Conservation (phyloP, 164 flowering plant species). For the Sextonia rubra region DNA sequence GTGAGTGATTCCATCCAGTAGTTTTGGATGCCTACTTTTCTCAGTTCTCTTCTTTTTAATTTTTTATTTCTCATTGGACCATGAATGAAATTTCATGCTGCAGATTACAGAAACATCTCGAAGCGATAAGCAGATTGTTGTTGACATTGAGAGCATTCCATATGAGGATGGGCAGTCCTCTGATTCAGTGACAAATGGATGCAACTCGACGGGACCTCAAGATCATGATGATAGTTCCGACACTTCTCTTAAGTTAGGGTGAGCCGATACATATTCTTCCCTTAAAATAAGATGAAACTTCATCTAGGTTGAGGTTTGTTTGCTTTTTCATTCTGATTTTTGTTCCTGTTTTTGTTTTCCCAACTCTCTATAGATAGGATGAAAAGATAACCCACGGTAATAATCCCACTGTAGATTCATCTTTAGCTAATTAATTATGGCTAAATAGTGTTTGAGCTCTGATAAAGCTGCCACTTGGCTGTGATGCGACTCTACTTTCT, state of each 20-base stretch:
- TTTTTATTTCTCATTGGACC: neutral
- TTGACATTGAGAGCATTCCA: slow-evolving; percentile 40
- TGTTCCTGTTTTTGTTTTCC: too few species aligned
- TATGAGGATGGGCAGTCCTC: slow-evolving; percentile 74
- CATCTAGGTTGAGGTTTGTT: too few species aligned
- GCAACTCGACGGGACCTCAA: slow-evolving; percentile 31
- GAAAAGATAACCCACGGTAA: too few species aligned
- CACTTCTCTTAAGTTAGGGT: slow-evolving; percentile 63
- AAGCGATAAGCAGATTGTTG: slow-evolving; percentile 8
- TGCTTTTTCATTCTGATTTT: too few species aligned
- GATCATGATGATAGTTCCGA: slow-evolving; percentile 47
- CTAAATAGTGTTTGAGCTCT: too few species aligned
- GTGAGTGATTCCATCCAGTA: slow-evolving; percentile 23
- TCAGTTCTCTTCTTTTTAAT: neutral
- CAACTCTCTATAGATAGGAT: too few species aligned
- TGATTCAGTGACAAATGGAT: slow-evolving; percentile 33
- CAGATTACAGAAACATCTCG: slow-evolving; percentile 44
- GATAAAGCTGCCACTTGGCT: too few species aligned
- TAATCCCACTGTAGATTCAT: too few species aligned
- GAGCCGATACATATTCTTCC: slow-evolving; percentile 11
- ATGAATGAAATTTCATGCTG: neutral
- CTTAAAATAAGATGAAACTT: too few species aligned
- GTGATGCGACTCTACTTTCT: too few species aligned
- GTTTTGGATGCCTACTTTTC: neutral
- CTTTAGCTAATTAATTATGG: too few species aligned